Evolutionary conservation across 2,329 filamentous ascomycete genomes (phyloP).

Genomic region (Trematosphaeria pertusa): DNA sequence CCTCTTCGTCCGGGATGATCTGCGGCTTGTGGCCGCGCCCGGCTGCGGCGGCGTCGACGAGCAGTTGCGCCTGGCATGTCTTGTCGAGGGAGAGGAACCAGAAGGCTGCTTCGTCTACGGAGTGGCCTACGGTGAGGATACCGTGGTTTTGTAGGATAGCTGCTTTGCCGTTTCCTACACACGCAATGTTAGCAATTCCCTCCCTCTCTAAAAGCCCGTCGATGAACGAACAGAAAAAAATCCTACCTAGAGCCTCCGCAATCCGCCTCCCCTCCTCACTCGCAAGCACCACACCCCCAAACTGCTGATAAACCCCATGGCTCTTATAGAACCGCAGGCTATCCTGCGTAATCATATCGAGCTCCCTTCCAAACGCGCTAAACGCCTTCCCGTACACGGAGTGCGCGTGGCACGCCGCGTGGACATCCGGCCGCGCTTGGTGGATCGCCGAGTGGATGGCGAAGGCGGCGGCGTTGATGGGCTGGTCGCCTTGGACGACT

Average conservation of each 20-base stretch:
- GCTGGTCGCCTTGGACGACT: conserved; percentile 49
- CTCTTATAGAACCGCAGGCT: conserved; percentile 51
- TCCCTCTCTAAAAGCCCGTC: not conserved
- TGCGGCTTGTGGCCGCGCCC: conserved; percentile 50
- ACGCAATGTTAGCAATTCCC: not conserved
- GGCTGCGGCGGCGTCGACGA: conserved; percentile 51
- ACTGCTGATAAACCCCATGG: conserved; percentile 51
- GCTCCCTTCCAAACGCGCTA: conserved; percentile 53
- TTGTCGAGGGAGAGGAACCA: conserved; percentile 56
- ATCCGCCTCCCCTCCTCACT: conserved; percentile 55
- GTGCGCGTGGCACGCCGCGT: conserved; percentile 55
- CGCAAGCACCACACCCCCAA: conserved; percentile 52
- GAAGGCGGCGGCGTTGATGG: conserved; percentile 56
- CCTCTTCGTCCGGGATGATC: conserved; percentile 51
- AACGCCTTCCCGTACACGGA: conserved; percentile 57
- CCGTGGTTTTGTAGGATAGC: conserved; percentile 51
- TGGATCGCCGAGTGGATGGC: conserved; percentile 55
- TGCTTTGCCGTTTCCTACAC: conserved; percentile 40
- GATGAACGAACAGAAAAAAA: no score
- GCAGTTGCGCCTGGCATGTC: conserved; percentile 54
- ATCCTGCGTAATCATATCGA: conserved; percentile 59
- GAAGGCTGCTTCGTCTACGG: conserved; percentile 54
- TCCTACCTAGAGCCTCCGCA: conserved; percentile 43
- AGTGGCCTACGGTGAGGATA: conserved; percentile 46
- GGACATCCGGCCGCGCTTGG: conserved; percentile 44